Base-by-base conservation (phyloP, 768 basidiomycete species). In the Psilocybe tampanensis region DNA sequence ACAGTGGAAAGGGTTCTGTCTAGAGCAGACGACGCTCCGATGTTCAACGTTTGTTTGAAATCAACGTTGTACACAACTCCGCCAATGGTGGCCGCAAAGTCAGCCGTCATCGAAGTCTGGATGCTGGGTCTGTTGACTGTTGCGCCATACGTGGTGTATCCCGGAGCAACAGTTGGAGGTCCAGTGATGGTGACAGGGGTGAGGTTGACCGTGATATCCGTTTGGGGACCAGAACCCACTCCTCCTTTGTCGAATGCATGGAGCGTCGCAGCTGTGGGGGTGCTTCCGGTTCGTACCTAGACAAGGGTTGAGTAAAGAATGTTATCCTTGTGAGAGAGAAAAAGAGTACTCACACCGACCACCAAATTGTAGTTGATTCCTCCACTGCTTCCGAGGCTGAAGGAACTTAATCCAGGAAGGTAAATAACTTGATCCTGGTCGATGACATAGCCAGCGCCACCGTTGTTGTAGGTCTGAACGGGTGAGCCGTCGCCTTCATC, bases 381-480 rank as follows among this genome's bases (percentile, higher is more conserved):
- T 52, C 55, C 47, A 13, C 47, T 64, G 44, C 36, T 26, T 17
- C 50, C 50, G 34, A 51, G 39, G 17, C 36, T 33, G 56, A 55
- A 44, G 4, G 47, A 58, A 48, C 70, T 70, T 29, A 72, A 58
- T 33, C 60, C 66, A 8, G 73, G 74, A 11, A 69, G 67, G 45
- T 71, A 74, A 17, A 76, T 65, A 2, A 75, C 21, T 32, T 65
- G 60, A 51, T 76, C 75, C 55, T 76, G 74, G 15, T 58, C 54
- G 7, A 75, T 47, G 11, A 61, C 41, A 56, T 74, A 76, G 4
- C 66, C 67, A 29, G 64, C 50, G 2, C 74, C 74, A 18, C 60
- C 67, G 56, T 77, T 77, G 18, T 74, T 61, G 43, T 75, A 66
- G 1, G 61, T 59, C 1, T 63, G 61, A 1, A 68, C 52, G 6